Conservation (phyloP, 768 basidiomycete genomes). For the Kwoniella dendrophila region DNA sequence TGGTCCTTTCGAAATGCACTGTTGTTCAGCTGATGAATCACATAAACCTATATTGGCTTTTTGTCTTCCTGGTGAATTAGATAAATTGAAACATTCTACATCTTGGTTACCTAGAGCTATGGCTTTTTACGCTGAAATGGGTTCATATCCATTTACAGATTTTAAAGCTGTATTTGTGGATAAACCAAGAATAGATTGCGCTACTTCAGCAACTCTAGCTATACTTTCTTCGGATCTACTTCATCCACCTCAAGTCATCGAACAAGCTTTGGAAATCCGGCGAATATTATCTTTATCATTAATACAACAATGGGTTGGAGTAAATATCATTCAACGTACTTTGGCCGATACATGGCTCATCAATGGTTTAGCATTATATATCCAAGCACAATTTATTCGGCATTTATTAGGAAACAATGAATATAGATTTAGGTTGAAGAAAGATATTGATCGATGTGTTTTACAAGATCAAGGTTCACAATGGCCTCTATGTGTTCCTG, state of each 20-base stretch:
- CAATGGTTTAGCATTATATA: conserved; percentile 86
- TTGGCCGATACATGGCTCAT: conserved; percentile 98
- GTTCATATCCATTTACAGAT: conserved; percentile 89
- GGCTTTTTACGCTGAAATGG: conserved; percentile 85
- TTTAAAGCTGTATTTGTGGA: conserved; percentile 95
- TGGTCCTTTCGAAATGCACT: conserved; percentile 83
- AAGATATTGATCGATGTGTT: conserved; percentile 91
- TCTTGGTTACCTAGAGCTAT: conserved; percentile 82
- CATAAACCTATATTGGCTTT: conserved; percentile 74
- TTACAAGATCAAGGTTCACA: conserved; percentile 83
- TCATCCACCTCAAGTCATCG: conserved; percentile 83
- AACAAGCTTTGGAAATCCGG: conserved; percentile 87
- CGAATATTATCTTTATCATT: conserved; percentile 83
- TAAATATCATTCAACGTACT: conserved; percentile 90
- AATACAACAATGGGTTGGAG: conserved; percentile 93
- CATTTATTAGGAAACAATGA: conserved; percentile 94
- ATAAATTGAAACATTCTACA: conserved; percentile 69
- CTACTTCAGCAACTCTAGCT: conserved; percentile 81
- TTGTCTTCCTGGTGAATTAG: conserved; percentile 85
- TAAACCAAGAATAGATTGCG: conserved; percentile 76
- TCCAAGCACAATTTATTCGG: conserved; percentile 81
- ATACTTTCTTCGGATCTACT: conserved; percentile 78
- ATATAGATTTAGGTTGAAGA: conserved; percentile 90
- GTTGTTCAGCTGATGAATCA: conserved; percentile 60
- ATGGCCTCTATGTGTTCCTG: conserved; percentile 92